phyloP scores from a whole-genome alignment of 257 asterid species.

The Solanum lycopersicoides region DNA sequence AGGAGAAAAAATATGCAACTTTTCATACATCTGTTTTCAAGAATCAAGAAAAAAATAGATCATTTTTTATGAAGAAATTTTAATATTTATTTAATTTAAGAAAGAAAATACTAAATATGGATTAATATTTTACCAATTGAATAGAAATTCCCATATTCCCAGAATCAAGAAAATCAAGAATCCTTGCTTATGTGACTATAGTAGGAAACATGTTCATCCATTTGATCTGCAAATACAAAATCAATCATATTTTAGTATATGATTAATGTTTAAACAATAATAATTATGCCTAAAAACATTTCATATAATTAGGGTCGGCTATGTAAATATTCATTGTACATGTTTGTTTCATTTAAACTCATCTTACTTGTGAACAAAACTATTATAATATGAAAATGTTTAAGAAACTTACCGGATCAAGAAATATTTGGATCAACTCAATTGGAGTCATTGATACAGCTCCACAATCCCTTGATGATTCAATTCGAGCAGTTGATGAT shows the following conservation, averaged over 20 bases:
- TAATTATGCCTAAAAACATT: not conserved
- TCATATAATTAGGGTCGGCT: not conserved
- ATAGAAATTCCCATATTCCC: conserved; percentile 31
- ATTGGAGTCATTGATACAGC: conserved; percentile 40
- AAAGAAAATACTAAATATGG: not conserved
- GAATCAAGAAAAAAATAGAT: not conserved
- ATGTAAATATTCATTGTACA: too few species aligned
- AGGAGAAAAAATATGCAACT: conserved; percentile 52
- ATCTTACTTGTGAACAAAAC: too few species aligned
- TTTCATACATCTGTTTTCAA: not conserved
- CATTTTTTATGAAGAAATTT: not conserved
- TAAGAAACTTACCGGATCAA: conserved; percentile 38
- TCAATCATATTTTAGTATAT: not conserved
- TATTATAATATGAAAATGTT: too few species aligned
- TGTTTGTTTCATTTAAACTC: too few species aligned
- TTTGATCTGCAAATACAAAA: conserved; percentile 27
- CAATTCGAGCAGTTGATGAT: conserved; percentile 29
- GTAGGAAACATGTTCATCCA: conserved; percentile 58
- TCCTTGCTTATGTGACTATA: conserved; percentile 38
- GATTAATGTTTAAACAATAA: not conserved
- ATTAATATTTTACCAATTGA: not conserved
- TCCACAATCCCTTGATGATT: conserved; percentile 54
- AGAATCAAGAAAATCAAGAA: conserved; percentile 35
- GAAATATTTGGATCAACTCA: conserved; percentile 42
- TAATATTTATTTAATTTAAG: not conserved